A percentile compares a stretch with the other conserved stretches of the same genome.
Evolutionary conservation across 140 eudicot genomes (phyloP).

Genomic region (Artemisia princeps): DNA sequence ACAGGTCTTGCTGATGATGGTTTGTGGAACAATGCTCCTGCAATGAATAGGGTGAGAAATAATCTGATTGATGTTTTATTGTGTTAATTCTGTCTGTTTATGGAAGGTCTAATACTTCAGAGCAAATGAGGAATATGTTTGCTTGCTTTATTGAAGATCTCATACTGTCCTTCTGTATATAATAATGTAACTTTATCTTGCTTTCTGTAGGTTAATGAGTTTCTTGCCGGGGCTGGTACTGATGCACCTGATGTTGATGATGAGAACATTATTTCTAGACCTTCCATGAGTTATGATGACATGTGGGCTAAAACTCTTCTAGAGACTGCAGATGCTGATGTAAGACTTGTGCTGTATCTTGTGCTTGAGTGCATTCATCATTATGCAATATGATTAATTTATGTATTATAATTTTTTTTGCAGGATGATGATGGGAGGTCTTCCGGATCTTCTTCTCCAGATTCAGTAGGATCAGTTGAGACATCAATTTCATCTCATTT

Average conservation of each 20-base stretch:
- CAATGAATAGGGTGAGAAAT: slow-evolving; percentile 74
- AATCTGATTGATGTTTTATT: slow-evolving; percentile 4
- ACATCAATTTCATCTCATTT: slow-evolving; percentile 94
- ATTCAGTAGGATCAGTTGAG: slow-evolving; percentile 88
- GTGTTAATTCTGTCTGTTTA: not conserved
- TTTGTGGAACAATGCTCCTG: slow-evolving; percentile 81
- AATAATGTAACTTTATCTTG: not conserved
- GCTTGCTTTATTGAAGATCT: no score
- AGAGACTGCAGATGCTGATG: slow-evolving; percentile 82
- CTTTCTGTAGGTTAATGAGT: slow-evolving; percentile 73
- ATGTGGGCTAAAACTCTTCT: slow-evolving; percentile 97
- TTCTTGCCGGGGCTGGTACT: slow-evolving; percentile 93
- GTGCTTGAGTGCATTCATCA: slow-evolving; percentile 1
- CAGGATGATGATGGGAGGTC: slow-evolving; percentile 73
- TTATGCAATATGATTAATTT: slow-evolving; percentile 7
- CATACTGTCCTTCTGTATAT: no score
- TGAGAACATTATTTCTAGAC: slow-evolving; percentile 69
- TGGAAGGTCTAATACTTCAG: not conserved
- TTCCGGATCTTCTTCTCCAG: slow-evolving; percentile 87
- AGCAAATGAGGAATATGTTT: no score
- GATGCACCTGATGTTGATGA: slow-evolving; percentile 99
- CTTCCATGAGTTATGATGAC: slow-evolving; percentile 78
- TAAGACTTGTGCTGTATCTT: slow-evolving; percentile 22
- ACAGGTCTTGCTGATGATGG: slow-evolving; percentile 88
- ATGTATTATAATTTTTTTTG: slow-evolving; percentile 4